Conservation (phyloP, 257 asterid genomes). For the Eucommia ulmoides region DNA sequence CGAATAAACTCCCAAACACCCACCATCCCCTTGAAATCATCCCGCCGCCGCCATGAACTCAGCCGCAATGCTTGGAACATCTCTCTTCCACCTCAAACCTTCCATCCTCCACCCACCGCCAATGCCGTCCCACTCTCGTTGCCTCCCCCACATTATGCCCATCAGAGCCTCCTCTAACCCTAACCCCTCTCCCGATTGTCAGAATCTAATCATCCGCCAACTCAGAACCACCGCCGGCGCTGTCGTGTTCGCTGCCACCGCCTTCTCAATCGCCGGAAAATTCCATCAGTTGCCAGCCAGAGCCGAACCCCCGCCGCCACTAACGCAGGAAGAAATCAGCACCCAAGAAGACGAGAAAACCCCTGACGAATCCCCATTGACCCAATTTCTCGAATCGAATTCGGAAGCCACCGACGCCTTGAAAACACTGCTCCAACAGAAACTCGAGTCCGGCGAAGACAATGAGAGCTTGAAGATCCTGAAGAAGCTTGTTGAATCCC, state of each 20-base stretch:
- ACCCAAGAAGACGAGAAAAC: slow-evolving; percentile 6
- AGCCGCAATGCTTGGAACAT: too few relatives aligned
- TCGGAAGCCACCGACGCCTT: slow-evolving; percentile 43
- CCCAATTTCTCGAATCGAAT: slow-evolving; percentile 35
- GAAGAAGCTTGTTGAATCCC: slow-evolving; percentile 33
- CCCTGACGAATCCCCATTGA: slow-evolving; percentile 25
- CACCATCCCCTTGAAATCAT: too few relatives aligned
- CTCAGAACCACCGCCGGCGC: slow-evolving; percentile 43
- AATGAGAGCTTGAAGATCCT: slow-evolving; percentile 50
- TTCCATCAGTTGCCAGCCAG: slow-evolving; percentile 15
- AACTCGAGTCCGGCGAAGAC: slow-evolving; percentile 58
- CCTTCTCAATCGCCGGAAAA: slow-evolving; percentile 20
- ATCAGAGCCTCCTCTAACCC: slow-evolving; percentile 17
- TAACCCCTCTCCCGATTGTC: slow-evolving; percentile 5
- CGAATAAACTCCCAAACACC: too few relatives aligned
- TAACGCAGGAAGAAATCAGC: slow-evolving; percentile 20
- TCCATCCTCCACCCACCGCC: neutral
- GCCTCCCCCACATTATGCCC: neutral
- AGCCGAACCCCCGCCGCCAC: slow-evolving; percentile 19
- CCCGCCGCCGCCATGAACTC: too few relatives aligned
- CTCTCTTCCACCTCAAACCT: too few relatives aligned
- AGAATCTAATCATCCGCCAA: slow-evolving; percentile 16
- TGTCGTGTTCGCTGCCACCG: slow-evolving; percentile 40
- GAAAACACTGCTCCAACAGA: slow-evolving; percentile 45
- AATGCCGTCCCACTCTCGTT: neutral